Conservation (phyloP, 2,329 filamentous ascomycete genomes). For the Ceratocystis harringtonii region DNA sequence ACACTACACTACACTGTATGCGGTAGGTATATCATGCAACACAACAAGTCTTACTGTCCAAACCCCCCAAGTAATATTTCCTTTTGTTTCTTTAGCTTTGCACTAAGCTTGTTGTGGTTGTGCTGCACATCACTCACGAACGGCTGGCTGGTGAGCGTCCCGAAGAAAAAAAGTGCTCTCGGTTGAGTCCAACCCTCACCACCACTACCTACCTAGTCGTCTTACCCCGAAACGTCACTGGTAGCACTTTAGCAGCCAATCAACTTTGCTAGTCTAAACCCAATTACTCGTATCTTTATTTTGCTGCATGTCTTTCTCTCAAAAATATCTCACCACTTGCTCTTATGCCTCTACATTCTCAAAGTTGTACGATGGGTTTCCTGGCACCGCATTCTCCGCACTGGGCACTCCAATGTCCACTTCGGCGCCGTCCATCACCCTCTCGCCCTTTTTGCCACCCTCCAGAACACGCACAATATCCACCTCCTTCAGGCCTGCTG, state of each 20-base stretch:
- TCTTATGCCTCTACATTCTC: conserved; percentile 45
- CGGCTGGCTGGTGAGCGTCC: too few relatives aligned
- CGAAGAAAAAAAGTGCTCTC: too few relatives aligned
- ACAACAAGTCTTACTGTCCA: neutral
- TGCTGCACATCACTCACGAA: too few relatives aligned
- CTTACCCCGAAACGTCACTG: too few relatives aligned
- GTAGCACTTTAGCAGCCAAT: too few relatives aligned
- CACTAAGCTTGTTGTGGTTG: neutral
- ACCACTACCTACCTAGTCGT: too few relatives aligned
- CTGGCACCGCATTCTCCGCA: conserved; percentile 66
- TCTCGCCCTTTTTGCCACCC: conserved; percentile 48
- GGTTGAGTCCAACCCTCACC: too few relatives aligned
- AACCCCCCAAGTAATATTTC: neutral
- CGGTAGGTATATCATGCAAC: neutral
- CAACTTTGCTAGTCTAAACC: too few relatives aligned
- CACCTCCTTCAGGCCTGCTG: conserved; percentile 51
- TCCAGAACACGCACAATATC: conserved; percentile 59
- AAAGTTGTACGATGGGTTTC: conserved; percentile 68
- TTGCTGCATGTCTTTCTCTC: neutral
- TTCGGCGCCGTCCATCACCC: conserved; percentile 37
- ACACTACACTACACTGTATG: neutral
- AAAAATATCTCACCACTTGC: too few relatives aligned
- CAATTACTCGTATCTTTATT: neutral
- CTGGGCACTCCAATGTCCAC: conserved; percentile 41
- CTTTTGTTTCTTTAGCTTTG: neutral